Percentiles rank a stretch among this genome's conserved stretches.
Evolutionary conservation across 495 filamentous ascomycete genomes (phyloP).

Genomic region (Sordaria brevicollis): DNA sequence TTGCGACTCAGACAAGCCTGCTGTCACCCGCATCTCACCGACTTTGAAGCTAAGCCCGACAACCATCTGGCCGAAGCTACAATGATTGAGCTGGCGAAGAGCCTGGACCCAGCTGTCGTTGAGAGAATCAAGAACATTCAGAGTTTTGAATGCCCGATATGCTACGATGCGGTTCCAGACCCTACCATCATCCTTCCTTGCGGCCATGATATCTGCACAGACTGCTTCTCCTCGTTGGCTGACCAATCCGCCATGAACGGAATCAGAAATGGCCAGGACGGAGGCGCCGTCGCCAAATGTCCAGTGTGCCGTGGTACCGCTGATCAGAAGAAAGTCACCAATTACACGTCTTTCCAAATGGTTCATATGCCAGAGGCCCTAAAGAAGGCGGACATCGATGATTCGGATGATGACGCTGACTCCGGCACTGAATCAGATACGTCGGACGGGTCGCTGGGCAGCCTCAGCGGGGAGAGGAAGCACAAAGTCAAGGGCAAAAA

Average conservation of each 20-base stretch:
- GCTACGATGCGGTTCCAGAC: conserved; percentile 64
- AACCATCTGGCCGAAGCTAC: conserved; percentile 38
- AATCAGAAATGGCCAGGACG: conserved; percentile 48
- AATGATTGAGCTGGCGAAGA: conserved; percentile 55
- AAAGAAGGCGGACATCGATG: conserved; percentile 7
- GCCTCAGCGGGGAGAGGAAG: conserved; percentile 31
- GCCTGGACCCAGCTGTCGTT: conserved; percentile 51
- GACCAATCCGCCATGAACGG: conserved; percentile 42
- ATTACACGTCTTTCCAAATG: conserved; percentile 62
- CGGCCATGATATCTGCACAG: conserved; percentile 70
- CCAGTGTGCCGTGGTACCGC: conserved; percentile 63
- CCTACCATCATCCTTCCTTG: conserved; percentile 77
- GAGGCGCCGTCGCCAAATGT: conserved; percentile 48
- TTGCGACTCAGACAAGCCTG: conserved; percentile 86
- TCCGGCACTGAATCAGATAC: conserved; percentile 8
- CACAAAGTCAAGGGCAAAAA: conserved; percentile 14
- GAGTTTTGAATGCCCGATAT: conserved; percentile 64
- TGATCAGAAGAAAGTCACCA: conserved; percentile 58
- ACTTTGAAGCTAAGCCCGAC: conserved; percentile 50
- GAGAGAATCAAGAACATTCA: conserved; percentile 52
- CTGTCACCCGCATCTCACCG: conserved; percentile 85
- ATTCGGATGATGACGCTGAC: conserved; percentile 34
- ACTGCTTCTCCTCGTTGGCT: conserved; percentile 67
- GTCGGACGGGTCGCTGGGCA: conserved; percentile 23
- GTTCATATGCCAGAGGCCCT: conserved; percentile 50